Base-by-base conservation (phyloP, 768 basidiomycete species). In the Mycena chlorophos region DNA sequence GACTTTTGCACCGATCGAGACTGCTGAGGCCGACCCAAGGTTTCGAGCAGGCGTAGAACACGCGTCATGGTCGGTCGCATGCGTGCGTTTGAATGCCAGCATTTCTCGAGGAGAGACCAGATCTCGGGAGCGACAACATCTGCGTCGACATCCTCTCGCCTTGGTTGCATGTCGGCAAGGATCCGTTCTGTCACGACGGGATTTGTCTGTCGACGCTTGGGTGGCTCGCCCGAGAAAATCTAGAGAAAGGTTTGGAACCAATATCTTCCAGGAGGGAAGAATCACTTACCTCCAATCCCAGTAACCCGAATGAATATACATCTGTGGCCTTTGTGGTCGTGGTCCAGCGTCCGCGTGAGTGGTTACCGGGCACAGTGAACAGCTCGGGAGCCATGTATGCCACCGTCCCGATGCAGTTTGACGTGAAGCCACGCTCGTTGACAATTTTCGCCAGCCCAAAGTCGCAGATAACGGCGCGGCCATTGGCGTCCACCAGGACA, bases 311-410 rank as follows among this genome's bases (percentile, higher is more conserved):
- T 2, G 58, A 55, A 60, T 55, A 60, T 2, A 60, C 42, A 22
- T 60, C 58, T 2, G 54, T 51, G 28, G 34, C 43, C 22, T 55
- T 52, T 2, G 58, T 47, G 10, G 54, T 51, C 25, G 27, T 40
- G 5, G 54, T 49, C 17, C 39, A 42, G 3, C 23, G 2, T 37
- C 29, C 16, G n/a, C 29, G 20, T 3, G 31, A 20, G 5, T 8
- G 16, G 1, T 17, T 45, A 16, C 56, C 58, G 5, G 51, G 10
- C 1, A 60, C 37, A 23, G 52, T 38, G 23, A 60, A 52, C 14
- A 55, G 34, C 19, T 60, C 58, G 13, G 57, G 57, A 37, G 57
- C 57, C 53, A 58, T 54, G 27, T 58, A 58, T 2, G 47, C 48
- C 23, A 53, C 52, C 26, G 52, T 58, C 19, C 57, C 57, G 17